These are phyloP conservation scores for Aaosphaeria pasadenensis DNA, from an alignment of 2,329 filamentous ascomycete species.

Conservation along the genomic window DNA sequence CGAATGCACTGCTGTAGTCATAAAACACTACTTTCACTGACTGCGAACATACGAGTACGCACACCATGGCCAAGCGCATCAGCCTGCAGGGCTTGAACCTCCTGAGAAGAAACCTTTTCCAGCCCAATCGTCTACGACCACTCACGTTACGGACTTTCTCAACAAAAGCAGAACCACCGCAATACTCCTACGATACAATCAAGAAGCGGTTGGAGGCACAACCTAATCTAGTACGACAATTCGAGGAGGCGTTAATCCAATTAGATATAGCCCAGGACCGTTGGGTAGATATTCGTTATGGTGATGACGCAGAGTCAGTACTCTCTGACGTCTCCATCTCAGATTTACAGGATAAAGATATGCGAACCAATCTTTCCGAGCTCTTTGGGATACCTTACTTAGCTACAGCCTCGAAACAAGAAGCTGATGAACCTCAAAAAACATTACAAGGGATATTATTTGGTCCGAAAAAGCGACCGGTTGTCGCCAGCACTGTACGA, in stretches of 20 bases:
- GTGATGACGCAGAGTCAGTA: neutral
- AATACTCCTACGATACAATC: neutral
- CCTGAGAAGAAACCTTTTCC: neutral
- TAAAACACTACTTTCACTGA: conserved; percentile 49
- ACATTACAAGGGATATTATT: neutral
- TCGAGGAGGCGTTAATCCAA: neutral
- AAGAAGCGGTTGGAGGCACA: neutral
- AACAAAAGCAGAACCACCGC: too few relatives aligned
- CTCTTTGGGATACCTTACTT: neutral
- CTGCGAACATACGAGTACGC: conserved; percentile 47
- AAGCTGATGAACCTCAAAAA: neutral
- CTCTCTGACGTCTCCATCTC: neutral
- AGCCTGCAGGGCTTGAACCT: conserved; percentile 42
- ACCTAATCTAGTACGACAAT: neutral
- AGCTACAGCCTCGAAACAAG: neutral
- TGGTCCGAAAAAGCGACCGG: neutral
- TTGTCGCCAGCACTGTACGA: neutral
- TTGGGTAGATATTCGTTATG: neutral
- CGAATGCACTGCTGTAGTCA: conserved; percentile 45
- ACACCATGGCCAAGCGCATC: conserved; percentile 45
- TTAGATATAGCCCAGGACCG: neutral
- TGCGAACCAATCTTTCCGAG: neutral
- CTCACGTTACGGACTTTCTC: too few relatives aligned
- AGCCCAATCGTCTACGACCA: too few relatives aligned
- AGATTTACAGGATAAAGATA: neutral